A percentile compares a stretch with the other conserved stretches of the same genome.
These are phyloP conservation scores for Mucor indicus DNA, from an alignment of 371 early-diverging fungal genomes.

Conservation along the genomic window DNA sequence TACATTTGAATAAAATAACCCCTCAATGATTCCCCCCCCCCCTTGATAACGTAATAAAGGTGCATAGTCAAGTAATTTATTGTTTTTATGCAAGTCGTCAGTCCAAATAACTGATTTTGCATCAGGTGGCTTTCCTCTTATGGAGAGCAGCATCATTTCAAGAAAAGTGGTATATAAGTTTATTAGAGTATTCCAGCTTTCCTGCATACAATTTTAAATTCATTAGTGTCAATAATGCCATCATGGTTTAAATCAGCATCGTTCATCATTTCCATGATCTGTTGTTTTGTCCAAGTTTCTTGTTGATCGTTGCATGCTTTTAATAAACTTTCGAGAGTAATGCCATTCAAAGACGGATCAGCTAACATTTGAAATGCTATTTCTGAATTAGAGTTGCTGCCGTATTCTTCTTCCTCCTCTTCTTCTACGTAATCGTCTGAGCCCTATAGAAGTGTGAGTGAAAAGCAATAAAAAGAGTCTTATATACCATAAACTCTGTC, in stretches of 20 bases:
- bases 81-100: no score
- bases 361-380: slow-evolving; percentile 20
- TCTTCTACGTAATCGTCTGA: neutral
- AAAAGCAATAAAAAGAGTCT: neutral
- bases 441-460: neutral
- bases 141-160: no score
- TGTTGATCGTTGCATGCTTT: slow-evolving; percentile 23
- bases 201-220: slow-evolving; percentile 31
- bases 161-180: neutral
- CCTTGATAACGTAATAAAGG: no score
- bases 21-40: no score
- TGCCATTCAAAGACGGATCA: slow-evolving; percentile 20
- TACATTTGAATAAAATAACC: no score
- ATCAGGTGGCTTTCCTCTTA: no score
- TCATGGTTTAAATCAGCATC: slow-evolving; percentile 40
- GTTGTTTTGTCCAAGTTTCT: slow-evolving; percentile 23
- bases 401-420: slow-evolving; percentile 3
- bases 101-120: no score
- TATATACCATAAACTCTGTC: slow-evolving; percentile 22
- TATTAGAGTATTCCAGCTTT: slow-evolving; percentile 17
- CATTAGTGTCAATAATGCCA: slow-evolving; percentile 33
- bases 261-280: slow-evolving; percentile 38
- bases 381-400: neutral
- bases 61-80: no score
- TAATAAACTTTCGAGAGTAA: slow-evolving; percentile 27